phyloP scores from a whole-genome alignment of 2,329 filamentous ascomycete species.

The Incumbomyces delicatus region DNA sequence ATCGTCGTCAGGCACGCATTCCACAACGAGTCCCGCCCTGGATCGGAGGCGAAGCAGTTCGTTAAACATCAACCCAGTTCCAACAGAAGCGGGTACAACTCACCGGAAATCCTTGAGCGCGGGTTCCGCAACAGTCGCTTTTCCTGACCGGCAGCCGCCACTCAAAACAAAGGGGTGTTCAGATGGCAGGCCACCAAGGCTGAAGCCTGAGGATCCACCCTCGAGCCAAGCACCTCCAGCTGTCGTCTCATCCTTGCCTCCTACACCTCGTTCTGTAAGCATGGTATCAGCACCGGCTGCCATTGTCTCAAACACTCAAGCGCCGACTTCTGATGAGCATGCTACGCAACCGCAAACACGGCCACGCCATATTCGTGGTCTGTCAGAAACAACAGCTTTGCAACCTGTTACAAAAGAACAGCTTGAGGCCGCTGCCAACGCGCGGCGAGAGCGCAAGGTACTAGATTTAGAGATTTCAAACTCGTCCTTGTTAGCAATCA shows the following conservation, averaged over 20 bases:
- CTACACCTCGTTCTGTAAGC: conserved; percentile 18
- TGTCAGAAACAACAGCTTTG: background rate
- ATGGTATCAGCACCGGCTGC: conserved; percentile 17
- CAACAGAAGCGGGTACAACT: background rate
- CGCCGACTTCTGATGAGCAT: too few species aligned
- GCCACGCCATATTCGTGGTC: conserved; percentile 1
- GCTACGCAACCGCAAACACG: background rate
- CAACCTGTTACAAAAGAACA: conserved; percentile 4
- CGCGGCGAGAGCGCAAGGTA: conserved; percentile 84
- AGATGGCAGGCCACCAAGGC: background rate
- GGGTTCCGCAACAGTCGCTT: conserved; percentile 9
- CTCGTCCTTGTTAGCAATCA: conserved; percentile 88
- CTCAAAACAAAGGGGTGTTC: conserved; percentile 1
- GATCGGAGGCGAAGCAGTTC: conserved; percentile 3
- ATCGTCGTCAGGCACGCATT: background rate
- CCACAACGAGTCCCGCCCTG: background rate
- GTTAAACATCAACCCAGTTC: background rate
- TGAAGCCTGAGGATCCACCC: background rate
- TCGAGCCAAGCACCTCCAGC: background rate
- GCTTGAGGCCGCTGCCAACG: conserved; percentile 57
- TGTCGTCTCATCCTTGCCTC: conserved; percentile 9
- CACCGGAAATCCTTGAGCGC: conserved; percentile 18
- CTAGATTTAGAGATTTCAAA: conserved; percentile 95
- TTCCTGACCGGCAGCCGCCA: background rate
- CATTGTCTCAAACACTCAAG: conserved; percentile 7